phyloP scores from a whole-genome alignment of 2,329 filamentous ascomycete genomes.

The Cercospora berteroae region DNA sequence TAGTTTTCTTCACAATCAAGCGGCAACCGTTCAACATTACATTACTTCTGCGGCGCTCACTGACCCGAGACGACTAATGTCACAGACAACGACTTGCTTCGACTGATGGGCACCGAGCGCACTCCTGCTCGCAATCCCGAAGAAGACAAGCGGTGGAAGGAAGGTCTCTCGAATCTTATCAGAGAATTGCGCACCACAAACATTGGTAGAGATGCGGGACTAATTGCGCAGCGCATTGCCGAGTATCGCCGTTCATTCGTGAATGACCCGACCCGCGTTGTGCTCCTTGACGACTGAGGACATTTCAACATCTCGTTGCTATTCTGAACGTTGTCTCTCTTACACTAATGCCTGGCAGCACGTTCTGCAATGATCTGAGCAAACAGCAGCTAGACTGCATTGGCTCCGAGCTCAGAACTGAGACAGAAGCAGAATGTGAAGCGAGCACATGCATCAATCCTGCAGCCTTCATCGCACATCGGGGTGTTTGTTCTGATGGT shows the following conservation, averaged over 20 bases:
- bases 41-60: slow-evolving; percentile 18
- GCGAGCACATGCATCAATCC: not conserved
- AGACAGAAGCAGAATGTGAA: not conserved
- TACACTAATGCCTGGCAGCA: not conserved
- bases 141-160: slow-evolving; percentile 51
- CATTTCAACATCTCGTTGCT: not conserved
- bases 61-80: slow-evolving; percentile 34
- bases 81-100: slow-evolving; percentile 36
- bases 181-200: slow-evolving; percentile 59
- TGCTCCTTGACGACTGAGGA: slow-evolving; percentile 14
- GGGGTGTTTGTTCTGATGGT: not conserved
- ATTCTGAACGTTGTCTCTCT: not conserved
- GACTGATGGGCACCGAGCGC: slow-evolving; percentile 30
- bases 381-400: not conserved
- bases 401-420: not conserved
- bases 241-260: slow-evolving; percentile 65
- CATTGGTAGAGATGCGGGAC: slow-evolving; percentile 61
- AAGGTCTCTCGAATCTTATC: slow-evolving; percentile 61
- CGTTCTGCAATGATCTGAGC: not conserved
- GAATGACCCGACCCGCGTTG: slow-evolving; percentile 56
- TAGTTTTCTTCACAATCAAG: not conserved
- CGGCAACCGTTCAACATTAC: not conserved
- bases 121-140: slow-evolving; percentile 29
- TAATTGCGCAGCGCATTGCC: slow-evolving; percentile 65
- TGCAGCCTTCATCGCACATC: not conserved